Conservation (phyloP, 2,329 filamentous ascomycete species). For the Mycocentrospora acerina region DNA sequence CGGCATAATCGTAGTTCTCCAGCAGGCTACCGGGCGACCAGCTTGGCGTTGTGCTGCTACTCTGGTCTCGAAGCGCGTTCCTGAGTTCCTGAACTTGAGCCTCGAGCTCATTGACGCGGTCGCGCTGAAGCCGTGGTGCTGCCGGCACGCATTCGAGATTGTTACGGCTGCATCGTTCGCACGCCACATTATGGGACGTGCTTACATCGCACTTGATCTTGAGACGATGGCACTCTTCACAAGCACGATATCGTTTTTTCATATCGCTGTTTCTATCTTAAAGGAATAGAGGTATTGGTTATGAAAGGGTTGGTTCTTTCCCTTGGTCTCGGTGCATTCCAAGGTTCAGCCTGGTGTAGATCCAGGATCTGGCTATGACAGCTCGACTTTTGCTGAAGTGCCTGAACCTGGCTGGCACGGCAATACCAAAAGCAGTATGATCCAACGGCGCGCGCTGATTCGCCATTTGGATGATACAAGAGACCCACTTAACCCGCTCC, state of each 20-base stretch:
- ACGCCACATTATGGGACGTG: constrained; percentile 13
- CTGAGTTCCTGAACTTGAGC: constrained; percentile 24
- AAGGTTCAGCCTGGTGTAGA: too few species aligned
- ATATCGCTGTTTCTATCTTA: constrained; percentile 12
- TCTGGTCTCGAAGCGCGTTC: constrained; percentile 16
- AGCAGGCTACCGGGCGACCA: constrained; percentile 16
- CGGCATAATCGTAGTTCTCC: constrained; percentile 16
- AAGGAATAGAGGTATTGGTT: too few species aligned
- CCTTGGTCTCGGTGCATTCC: too few species aligned
- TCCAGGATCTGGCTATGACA: too few species aligned
- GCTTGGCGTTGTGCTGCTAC: constrained; percentile 17
- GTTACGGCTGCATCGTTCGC: constrained; percentile 28
- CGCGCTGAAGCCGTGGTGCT: constrained; percentile 29
- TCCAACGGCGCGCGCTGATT: too few species aligned
- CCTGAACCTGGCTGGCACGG: too few species aligned
- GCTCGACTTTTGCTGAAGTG: too few species aligned
- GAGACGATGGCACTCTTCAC: constrained; percentile 31
- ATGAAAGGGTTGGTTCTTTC: too few species aligned
- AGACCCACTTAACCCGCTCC: too few species aligned
- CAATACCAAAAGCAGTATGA: too few species aligned
- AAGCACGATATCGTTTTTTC: constrained; percentile 28
- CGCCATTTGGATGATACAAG: too few species aligned
- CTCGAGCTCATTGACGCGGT: constrained; percentile 30
- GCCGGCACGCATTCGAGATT: constrained; percentile 23
- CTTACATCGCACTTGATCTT: constrained; percentile 34